Conservation (phyloP, 2,329 filamentous ascomycete species). For the Ophiostoma piceae region DNA sequence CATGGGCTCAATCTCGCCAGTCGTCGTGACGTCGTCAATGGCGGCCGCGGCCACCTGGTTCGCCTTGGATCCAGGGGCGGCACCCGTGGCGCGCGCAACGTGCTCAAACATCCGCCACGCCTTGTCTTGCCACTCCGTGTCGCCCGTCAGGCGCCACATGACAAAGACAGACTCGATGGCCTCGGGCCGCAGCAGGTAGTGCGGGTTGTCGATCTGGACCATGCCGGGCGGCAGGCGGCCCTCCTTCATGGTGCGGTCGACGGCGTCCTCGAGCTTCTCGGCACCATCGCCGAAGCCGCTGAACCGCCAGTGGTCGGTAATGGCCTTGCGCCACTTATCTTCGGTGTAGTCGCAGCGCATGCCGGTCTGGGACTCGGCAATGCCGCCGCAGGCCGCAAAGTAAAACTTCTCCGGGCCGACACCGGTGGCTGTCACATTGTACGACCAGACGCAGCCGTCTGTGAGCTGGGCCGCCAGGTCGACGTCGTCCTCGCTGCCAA, state of each 20-base stretch:
- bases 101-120: slow-evolving; percentile 71
- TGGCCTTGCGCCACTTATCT: slow-evolving; percentile 30
- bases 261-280: slow-evolving; percentile 28
- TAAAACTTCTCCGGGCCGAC: slow-evolving; percentile 58
- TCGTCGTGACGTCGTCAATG: slow-evolving; percentile 58
- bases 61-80: slow-evolving; percentile 34
- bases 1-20: slow-evolving; percentile 35
- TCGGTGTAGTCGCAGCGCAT: slow-evolving; percentile 29
- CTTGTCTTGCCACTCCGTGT: slow-evolving; percentile 58
- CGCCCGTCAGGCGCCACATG: slow-evolving; percentile 68
- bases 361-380: slow-evolving; percentile 28
- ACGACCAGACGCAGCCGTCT: slow-evolving; percentile 61
- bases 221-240: slow-evolving; percentile 51
- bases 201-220: slow-evolving; percentile 48
- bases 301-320: slow-evolving; percentile 26
- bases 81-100: slow-evolving; percentile 56
- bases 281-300: slow-evolving; percentile 17
- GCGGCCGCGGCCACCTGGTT: slow-evolving; percentile 54
- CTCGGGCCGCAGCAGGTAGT: slow-evolving; percentile 67
- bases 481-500: slow-evolving; percentile 51
- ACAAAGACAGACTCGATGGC: slow-evolving; percentile 77
- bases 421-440: slow-evolving; percentile 51
- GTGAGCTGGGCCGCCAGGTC: slow-evolving; percentile 54
- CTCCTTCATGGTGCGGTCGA: slow-evolving; percentile 38
- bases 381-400: slow-evolving; percentile 38